Conservation (phyloP, 2,329 filamentous ascomycete species). For the Neoarthrinium moseri region DNA sequence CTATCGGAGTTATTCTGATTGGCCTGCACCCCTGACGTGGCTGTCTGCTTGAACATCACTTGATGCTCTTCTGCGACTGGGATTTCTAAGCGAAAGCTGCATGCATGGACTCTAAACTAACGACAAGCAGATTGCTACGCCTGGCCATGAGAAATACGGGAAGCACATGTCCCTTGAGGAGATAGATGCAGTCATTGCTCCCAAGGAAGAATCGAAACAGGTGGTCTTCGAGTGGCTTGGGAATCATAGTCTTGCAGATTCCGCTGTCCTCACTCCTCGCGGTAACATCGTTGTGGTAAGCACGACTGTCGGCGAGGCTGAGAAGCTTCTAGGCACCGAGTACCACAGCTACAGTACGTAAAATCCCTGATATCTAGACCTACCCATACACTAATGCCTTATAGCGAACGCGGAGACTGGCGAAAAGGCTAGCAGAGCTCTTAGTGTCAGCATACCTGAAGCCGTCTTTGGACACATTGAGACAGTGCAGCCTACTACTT, state of each 20-base stretch:
- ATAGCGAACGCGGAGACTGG: slow-evolving; percentile 6
- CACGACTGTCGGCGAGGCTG: slow-evolving; percentile 5
- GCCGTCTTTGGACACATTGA: slow-evolving; percentile 1
- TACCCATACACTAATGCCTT: not conserved
- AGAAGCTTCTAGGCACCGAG: slow-evolving; percentile 8
- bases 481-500: slow-evolving; percentile 7
- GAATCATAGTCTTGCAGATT: slow-evolving; percentile 3
- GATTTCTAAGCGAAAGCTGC: too few species aligned
- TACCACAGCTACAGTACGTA: slow-evolving; percentile 8
- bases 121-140: slow-evolving; percentile 5
- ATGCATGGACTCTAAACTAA: too few species aligned
- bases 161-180: slow-evolving; percentile 5
- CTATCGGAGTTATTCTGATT: too few species aligned
- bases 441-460: slow-evolving; percentile 3
- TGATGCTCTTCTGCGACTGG: too few species aligned
- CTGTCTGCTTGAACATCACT: too few species aligned
- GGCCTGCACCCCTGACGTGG: too few species aligned
- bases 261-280: slow-evolving; percentile 1
- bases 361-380: not conserved
- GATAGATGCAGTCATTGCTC: slow-evolving; percentile 9
- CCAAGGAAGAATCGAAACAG: slow-evolving; percentile 6
- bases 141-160: slow-evolving; percentile 7
- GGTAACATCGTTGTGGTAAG: slow-evolving; percentile 4
- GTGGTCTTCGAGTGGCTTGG: slow-evolving; percentile 8
- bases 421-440: not conserved